Evolutionary conservation across 2,329 filamentous ascomycete genomes (phyloP).

Genomic region (Colletotrichum orchidophilum): DNA sequence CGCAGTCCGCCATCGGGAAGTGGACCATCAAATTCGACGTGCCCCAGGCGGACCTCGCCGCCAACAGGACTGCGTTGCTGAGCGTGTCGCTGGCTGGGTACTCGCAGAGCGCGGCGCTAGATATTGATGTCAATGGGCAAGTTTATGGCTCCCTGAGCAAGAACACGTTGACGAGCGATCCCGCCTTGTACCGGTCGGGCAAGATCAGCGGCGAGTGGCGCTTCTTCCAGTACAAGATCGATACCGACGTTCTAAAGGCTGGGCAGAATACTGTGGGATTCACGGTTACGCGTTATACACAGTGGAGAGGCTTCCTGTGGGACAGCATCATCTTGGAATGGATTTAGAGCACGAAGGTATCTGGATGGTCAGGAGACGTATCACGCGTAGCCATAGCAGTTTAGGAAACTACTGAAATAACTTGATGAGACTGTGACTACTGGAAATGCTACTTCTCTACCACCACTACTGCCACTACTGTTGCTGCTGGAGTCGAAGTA

Average conservation of each 20-base stretch:
- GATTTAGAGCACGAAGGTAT: background rate
- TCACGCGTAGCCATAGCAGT: background rate
- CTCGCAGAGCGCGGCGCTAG: constrained; percentile 35
- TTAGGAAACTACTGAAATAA: background rate
- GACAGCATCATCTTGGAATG: constrained; percentile 32
- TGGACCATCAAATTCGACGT: constrained; percentile 40
- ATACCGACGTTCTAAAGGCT: constrained; percentile 7
- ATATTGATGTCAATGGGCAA: constrained; percentile 25
- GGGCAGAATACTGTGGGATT: constrained; percentile 27
- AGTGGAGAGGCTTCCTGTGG: constrained; percentile 31
- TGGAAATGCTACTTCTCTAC: background rate
- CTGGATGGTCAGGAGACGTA: background rate
- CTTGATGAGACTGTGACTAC: background rate
- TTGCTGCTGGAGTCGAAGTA: background rate
- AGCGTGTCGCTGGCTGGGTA: constrained; percentile 52
- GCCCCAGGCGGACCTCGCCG: background rate
- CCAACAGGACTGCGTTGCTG: constrained; percentile 41
- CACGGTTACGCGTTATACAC: constrained; percentile 21
- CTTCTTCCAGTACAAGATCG: constrained; percentile 26
- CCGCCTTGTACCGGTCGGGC: constrained; percentile 28
- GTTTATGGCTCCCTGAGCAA: constrained; percentile 25
- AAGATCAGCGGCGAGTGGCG: constrained; percentile 32
- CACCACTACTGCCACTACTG: background rate
- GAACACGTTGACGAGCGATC: constrained; percentile 25
- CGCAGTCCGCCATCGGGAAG: constrained; percentile 45